Conservation (phyloP, 1,284 basidiomycete genomes). For the Schizophyllum commune region DNA sequence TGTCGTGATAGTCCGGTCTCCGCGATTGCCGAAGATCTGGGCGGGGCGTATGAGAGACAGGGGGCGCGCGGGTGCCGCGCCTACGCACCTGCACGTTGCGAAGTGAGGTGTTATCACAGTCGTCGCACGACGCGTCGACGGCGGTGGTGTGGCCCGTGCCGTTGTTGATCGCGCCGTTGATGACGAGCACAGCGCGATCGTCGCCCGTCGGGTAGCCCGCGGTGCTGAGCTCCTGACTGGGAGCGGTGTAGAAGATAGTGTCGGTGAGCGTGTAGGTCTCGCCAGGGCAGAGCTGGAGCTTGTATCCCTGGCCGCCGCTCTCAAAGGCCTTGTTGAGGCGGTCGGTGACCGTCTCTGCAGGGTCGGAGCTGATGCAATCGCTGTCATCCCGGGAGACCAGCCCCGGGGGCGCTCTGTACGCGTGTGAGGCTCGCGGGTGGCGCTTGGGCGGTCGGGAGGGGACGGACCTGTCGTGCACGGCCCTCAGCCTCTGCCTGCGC, state of each 20-base stretch:
- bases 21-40: conserved; percentile 63
- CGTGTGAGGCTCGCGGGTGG: neutral
- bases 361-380: conserved; percentile 37
- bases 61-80: neutral
- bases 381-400: conserved; percentile 23
- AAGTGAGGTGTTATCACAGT: conserved; percentile 51
- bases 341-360: conserved; percentile 57
- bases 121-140: conserved; percentile 53
- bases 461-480: neutral
- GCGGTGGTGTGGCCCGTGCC: conserved; percentile 64
- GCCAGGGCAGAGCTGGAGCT: conserved; percentile 56
- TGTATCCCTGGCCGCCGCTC: conserved; percentile 56
- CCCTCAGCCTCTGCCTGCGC: neutral
- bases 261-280: conserved; percentile 55
- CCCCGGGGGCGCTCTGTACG: conserved; percentile 2
- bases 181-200: conserved; percentile 26
- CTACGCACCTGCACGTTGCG: conserved; percentile 61
- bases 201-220: conserved; percentile 56
- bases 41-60: neutral
- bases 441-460: neutral
- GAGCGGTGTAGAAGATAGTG: conserved; percentile 56
- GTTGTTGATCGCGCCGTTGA: conserved; percentile 47
- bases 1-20: conserved; percentile 36
- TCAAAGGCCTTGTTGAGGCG: conserved; percentile 61
- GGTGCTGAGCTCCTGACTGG: conserved; percentile 74